phyloP scores from a whole-genome alignment of 225 moss, liverwort and hornwort species.

The Sphagnum tenellum region DNA sequence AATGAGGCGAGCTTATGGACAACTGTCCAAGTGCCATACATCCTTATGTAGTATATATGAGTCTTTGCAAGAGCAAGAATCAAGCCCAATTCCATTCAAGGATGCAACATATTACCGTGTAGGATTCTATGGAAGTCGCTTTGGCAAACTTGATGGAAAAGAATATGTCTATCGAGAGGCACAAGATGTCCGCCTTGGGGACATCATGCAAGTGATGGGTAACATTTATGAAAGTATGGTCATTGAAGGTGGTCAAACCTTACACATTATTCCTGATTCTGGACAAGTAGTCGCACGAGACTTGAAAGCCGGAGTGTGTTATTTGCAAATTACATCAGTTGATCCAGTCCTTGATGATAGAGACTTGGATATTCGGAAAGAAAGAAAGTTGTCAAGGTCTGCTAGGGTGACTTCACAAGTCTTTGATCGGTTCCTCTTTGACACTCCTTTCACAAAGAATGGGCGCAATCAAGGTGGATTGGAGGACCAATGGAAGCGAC shows the following conservation, averaged over 20 bases:
- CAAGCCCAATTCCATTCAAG: slow-evolving; percentile 89
- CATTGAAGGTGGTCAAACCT: slow-evolving; percentile 64
- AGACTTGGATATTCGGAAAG: slow-evolving; percentile 77
- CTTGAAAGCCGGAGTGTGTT: slow-evolving; percentile 89
- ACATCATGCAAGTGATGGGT: slow-evolving; percentile 93
- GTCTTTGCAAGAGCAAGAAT: slow-evolving; percentile 84
- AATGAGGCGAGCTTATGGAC: slow-evolving; percentile 76
- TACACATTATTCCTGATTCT: slow-evolving; percentile 96
- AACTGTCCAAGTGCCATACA: slow-evolving; percentile 86
- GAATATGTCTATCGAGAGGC: slow-evolving; percentile 98
- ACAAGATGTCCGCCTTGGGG: slow-evolving; percentile 91
- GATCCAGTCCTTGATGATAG: slow-evolving; percentile 85
- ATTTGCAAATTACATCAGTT: slow-evolving; percentile 95
- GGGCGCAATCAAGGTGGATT: slow-evolving; percentile 91
- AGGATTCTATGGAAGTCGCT: slow-evolving; percentile 86
- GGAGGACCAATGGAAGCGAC: slow-evolving; percentile 95
- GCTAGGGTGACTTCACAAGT: slow-evolving; percentile 52
- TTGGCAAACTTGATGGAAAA: slow-evolving; percentile 89
- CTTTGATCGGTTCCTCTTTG: slow-evolving; percentile 87
- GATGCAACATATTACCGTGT: slow-evolving; percentile 98
- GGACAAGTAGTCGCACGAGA: slow-evolving; percentile 90
- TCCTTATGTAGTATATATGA: slow-evolving; percentile 88
- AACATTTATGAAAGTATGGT: slow-evolving; percentile 85
- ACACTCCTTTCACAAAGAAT: slow-evolving; percentile 95
- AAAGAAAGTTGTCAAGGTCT: slow-evolving; percentile 40